Conservation (phyloP, 306 rosid species). For the Vigna mungo region DNA sequence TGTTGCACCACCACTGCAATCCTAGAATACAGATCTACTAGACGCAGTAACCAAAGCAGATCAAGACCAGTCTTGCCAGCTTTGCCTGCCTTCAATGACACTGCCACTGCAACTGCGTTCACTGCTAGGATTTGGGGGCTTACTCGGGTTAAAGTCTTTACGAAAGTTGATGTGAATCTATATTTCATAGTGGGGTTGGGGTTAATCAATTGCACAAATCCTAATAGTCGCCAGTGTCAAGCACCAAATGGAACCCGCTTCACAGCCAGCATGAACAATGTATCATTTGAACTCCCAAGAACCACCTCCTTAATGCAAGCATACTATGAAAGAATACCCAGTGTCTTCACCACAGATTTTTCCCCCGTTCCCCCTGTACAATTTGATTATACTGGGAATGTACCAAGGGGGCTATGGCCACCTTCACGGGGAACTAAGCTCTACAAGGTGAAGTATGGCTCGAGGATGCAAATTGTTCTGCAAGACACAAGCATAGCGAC, state of each 20-base stretch:
- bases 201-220: slow-evolving; percentile 77
- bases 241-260: slow-evolving; percentile 96
- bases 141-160: slow-evolving; percentile 54
- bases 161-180: slow-evolving; percentile 54
- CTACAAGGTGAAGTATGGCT: slow-evolving; percentile 69
- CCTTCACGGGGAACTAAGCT: slow-evolving; percentile 71
- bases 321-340: slow-evolving; percentile 69
- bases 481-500: slow-evolving; percentile 90
- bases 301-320: slow-evolving; percentile 87
- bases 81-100: slow-evolving; percentile 62
- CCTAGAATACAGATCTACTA: slow-evolving; percentile 74
- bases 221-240: slow-evolving; percentile 86
- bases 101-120: slow-evolving; percentile 71
- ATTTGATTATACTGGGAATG: slow-evolving; percentile 83
- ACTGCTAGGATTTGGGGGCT: slow-evolving; percentile 62
- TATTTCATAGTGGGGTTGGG: slow-evolving; percentile 77
- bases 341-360: slow-evolving; percentile 81
- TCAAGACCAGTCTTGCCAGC: slow-evolving; percentile 59
- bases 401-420: slow-evolving; percentile 79
- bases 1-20: slow-evolving; percentile 88
- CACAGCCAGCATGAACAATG: slow-evolving; percentile 84
- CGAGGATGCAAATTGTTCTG: slow-evolving; percentile 71
- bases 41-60: slow-evolving; percentile 43
- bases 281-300: slow-evolving; percentile 74
- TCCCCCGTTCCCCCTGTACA: slow-evolving; percentile 86